Conservation (phyloP, 1,139 yeast genomes). For the Pichiaceae sp. region DNA sequence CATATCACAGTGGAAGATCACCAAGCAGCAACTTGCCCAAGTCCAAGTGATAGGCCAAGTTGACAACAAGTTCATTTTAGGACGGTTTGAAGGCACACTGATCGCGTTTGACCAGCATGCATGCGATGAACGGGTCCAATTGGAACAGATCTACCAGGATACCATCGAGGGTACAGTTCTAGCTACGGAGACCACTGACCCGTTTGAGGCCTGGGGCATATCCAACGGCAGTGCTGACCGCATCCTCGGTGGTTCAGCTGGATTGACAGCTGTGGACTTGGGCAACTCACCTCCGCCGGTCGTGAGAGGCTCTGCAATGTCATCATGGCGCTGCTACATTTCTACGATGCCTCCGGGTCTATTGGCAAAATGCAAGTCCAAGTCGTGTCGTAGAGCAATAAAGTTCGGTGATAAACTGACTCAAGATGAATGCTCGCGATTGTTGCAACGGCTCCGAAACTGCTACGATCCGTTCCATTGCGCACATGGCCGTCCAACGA, state of each 20-base stretch:
- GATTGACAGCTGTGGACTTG: too few species aligned
- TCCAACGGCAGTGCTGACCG: too few species aligned
- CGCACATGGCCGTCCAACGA: slow-evolving; percentile 82
- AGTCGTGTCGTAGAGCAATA: slow-evolving; percentile 64
- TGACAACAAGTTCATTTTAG: slow-evolving; percentile 50
- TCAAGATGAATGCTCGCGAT: slow-evolving; percentile 31
- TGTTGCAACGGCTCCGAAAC: slow-evolving; percentile 33
- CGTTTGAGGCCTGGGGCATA: too few species aligned
- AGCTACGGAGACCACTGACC: too few species aligned
- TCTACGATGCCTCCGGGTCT: not conserved
- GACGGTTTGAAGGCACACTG: slow-evolving; percentile 23
- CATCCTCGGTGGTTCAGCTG: too few species aligned
- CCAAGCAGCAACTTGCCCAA: slow-evolving; percentile 8
- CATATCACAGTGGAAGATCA: slow-evolving; percentile 7
- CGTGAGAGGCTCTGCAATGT: too few species aligned
- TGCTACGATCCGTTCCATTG: slow-evolving; percentile 69
- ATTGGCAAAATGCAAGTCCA: slow-evolving; percentile 41
- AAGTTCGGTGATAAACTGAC: slow-evolving; percentile 61
- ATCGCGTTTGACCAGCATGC: slow-evolving; percentile 70
- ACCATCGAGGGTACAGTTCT: slow-evolving; percentile 17
- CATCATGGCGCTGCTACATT: too few species aligned
- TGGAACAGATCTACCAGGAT: slow-evolving; percentile 38
- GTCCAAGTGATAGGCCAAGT: slow-evolving; percentile 40
- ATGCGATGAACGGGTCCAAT: slow-evolving; percentile 57
- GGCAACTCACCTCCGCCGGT: too few species aligned